Percentiles rank a stretch among this genome's conserved stretches.
phyloP scores from a whole-genome alignment of 2,329 filamentous ascomycete genomes.

The Colletotrichum sidae region DNA sequence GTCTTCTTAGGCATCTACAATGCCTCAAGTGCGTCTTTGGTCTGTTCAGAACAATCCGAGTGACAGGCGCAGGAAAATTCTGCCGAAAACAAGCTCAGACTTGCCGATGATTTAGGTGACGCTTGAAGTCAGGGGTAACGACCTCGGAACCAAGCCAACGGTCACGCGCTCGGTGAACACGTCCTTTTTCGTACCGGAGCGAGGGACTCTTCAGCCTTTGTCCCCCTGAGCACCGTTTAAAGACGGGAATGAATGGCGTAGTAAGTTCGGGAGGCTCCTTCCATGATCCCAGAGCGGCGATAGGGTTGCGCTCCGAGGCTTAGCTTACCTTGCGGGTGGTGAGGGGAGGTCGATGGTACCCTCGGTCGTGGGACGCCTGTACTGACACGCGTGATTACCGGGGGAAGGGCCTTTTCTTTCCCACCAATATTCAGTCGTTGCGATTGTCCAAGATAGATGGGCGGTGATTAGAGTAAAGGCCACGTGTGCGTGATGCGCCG shows the following conservation, averaged over 20 bases:
- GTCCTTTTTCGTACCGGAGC: background rate
- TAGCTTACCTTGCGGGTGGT: conserved; percentile 29
- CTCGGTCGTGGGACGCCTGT: background rate
- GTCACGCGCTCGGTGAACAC: background rate
- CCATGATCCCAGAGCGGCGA: conserved; percentile 34
- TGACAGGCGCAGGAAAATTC: too few relatives aligned
- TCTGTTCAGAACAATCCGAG: too few relatives aligned
- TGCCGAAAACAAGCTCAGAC: too few relatives aligned
- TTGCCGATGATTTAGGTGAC: background rate
- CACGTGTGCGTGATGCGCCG: background rate
- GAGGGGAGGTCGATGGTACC: conserved; percentile 17
- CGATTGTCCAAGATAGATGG: too few relatives aligned
- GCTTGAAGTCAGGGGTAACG: background rate
- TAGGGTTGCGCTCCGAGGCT: conserved; percentile 20
- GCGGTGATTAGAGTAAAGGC: too few relatives aligned
- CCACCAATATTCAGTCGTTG: conserved; percentile 10
- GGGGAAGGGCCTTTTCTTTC: conserved; percentile 9
- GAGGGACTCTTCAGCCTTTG: background rate
- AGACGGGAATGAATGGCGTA: conserved; percentile 17
- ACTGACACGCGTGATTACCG: background rate
- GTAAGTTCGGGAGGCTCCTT: conserved; percentile 28
- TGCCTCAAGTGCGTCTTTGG: conserved; percentile 8
- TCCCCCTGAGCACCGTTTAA: conserved; percentile 1
- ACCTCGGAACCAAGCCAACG: background rate
- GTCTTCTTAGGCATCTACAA: background rate